phyloP scores from a whole-genome alignment of 768 basidiomycete species.

The Hypholoma fasciculare region DNA sequence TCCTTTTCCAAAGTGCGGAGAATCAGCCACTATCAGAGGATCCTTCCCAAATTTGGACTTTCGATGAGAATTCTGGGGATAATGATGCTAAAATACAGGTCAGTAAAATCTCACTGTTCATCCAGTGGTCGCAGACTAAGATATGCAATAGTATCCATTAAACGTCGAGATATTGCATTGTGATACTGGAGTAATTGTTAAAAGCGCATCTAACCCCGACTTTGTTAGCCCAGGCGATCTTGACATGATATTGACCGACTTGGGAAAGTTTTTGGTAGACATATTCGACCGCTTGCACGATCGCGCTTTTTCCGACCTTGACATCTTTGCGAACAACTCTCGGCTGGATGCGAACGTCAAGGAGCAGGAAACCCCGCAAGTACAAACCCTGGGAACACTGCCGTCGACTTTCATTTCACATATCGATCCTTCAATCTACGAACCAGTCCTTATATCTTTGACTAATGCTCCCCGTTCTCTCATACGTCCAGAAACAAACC shows the following conservation, averaged over 20 bases:
- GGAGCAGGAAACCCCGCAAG: background rate
- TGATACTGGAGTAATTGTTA: slow-evolving; percentile 29
- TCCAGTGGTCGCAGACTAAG: background rate
- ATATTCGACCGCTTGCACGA: slow-evolving; percentile 17
- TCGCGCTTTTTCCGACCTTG: slow-evolving; percentile 6
- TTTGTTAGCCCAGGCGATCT: slow-evolving; percentile 27
- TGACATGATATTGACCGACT: slow-evolving; percentile 14
- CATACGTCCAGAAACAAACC: slow-evolving; percentile 32
- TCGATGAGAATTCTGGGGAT: slow-evolving; percentile 12
- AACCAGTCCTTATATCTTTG: slow-evolving; percentile 20
- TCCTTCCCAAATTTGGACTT: slow-evolving; percentile 29
- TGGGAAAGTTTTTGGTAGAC: slow-evolving; percentile 15
- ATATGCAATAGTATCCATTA: slow-evolving; percentile 37
- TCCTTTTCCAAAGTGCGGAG: slow-evolving; percentile 40
- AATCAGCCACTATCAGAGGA: slow-evolving; percentile 10
- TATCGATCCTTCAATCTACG: slow-evolving; percentile 1
- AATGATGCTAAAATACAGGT: slow-evolving; percentile 28
- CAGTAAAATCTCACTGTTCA: background rate
- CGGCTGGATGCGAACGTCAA: background rate
- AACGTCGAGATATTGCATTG: slow-evolving; percentile 41
- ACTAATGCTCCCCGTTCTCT: slow-evolving; percentile 27
- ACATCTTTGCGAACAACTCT: background rate
- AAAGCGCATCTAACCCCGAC: slow-evolving; percentile 33
- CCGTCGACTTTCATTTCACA: background rate
- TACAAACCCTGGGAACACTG: background rate